Conservation (phyloP, 2,329 filamentous ascomycete species). For the Neocatenulostroma microsporum region DNA sequence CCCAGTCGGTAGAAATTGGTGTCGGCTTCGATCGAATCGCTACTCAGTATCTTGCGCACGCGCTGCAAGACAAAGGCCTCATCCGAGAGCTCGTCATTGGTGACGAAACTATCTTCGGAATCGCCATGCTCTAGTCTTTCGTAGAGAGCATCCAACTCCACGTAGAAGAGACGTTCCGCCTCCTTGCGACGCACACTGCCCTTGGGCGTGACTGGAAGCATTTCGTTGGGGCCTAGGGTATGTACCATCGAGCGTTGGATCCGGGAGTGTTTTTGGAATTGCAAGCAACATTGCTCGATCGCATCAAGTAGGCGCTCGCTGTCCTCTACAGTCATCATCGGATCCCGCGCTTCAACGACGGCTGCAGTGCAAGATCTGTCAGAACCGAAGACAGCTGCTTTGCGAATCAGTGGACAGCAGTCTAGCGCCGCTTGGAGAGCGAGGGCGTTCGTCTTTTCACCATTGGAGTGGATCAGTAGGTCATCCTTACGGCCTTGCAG, state of each 20-base stretch:
- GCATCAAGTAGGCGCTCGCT: neutral
- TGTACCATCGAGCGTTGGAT: constrained; percentile 1
- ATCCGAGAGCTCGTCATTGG: neutral
- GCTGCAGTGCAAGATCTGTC: neutral
- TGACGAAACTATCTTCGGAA: neutral
- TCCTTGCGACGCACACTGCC: constrained; percentile 4
- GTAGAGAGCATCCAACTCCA: neutral
- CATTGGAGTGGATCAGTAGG: neutral
- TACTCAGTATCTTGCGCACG: neutral
- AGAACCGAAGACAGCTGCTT: neutral
- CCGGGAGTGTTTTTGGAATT: neutral
- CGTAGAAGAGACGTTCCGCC: neutral
- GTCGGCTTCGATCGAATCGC: neutral
- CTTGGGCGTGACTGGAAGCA: constrained; percentile 1
- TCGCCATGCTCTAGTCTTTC: neutral
- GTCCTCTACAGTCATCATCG: neutral
- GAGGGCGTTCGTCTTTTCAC: neutral
- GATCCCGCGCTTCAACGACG: neutral
- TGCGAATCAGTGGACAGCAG: neutral
- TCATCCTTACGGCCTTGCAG: neutral
- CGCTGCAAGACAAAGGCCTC: neutral
- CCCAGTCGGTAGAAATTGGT: constrained; percentile 1
- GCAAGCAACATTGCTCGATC: neutral
- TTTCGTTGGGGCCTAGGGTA: neutral
- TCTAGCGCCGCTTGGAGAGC: neutral